These are phyloP conservation scores for Triangularia verruculosa DNA, from an alignment of 2,329 filamentous ascomycete species.

Conservation along the genomic window DNA sequence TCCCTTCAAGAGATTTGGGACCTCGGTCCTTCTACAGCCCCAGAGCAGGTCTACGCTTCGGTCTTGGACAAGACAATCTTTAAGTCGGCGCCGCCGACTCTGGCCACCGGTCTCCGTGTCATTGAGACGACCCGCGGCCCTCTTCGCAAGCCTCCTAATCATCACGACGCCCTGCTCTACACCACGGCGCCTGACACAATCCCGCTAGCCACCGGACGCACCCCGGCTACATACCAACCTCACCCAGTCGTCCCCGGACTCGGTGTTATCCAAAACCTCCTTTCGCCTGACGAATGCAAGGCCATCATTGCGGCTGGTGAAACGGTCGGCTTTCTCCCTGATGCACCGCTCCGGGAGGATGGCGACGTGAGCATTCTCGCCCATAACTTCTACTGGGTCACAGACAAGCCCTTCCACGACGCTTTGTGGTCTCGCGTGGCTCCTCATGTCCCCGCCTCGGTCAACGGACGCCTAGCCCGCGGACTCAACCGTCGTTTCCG, in stretches of 20 bases:
- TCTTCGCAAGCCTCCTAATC: slow-evolving; percentile 64
- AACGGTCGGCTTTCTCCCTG: slow-evolving; percentile 62
- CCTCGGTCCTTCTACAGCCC: slow-evolving; percentile 43
- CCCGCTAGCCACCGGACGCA: slow-evolving; percentile 42
- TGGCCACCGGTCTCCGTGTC: slow-evolving; percentile 48
- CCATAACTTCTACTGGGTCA: slow-evolving; percentile 73
- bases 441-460: slow-evolving; percentile 52
- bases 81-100: slow-evolving; percentile 35
- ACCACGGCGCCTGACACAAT: slow-evolving; percentile 58
- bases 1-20: slow-evolving; percentile 61
- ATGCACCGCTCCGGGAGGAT: slow-evolving; percentile 64
- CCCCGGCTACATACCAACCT: slow-evolving; percentile 51
- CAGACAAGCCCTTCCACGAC: slow-evolving; percentile 61
- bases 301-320: slow-evolving; percentile 66
- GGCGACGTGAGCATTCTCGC: slow-evolving; percentile 63
- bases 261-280: slow-evolving; percentile 56
- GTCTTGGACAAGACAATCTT: slow-evolving; percentile 59
- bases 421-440: slow-evolving; percentile 60
- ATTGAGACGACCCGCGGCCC: slow-evolving; percentile 61
- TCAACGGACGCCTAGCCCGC: slow-evolving; percentile 56
- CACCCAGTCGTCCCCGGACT: slow-evolving; percentile 64
- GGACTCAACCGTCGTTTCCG: slow-evolving; percentile 68
- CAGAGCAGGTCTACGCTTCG: slow-evolving; percentile 50
- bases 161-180: slow-evolving; percentile 64
- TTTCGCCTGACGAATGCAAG: slow-evolving; percentile 60